phyloP scores from a whole-genome alignment of 768 basidiomycete species.

The Lentinula boryana region DNA sequence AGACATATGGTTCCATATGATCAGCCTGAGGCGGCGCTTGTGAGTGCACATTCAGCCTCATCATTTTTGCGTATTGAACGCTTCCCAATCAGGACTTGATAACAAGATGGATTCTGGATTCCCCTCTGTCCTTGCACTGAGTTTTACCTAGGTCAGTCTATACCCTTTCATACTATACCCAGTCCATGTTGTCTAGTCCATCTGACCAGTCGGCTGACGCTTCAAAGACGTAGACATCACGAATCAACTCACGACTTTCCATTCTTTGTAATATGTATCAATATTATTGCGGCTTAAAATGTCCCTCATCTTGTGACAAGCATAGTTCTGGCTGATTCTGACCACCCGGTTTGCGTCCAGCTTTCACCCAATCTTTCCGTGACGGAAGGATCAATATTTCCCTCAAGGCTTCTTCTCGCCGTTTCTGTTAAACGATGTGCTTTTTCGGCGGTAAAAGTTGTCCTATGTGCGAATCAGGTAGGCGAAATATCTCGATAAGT shows the following conservation, averaged over 20 bases:
- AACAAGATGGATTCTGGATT: conserved; percentile 50
- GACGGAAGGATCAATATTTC: neutral
- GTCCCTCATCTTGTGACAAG: neutral
- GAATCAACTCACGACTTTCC: neutral
- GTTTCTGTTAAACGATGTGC: neutral
- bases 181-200: neutral
- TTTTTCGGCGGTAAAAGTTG: neutral
- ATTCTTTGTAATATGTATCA: neutral
- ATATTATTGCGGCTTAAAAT: neutral
- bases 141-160: neutral
- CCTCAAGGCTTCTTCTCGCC: neutral
- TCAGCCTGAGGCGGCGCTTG: conserved; percentile 82
- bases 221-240: neutral
- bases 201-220: neutral
- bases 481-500: neutral
- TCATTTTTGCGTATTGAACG: neutral
- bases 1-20: conserved; percentile 91
- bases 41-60: conserved; percentile 24
- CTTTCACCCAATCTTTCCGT: neutral
- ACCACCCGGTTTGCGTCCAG: neutral
- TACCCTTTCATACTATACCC: neutral
- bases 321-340: neutral
- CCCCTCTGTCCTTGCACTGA: conserved; percentile 24
- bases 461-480: neutral
- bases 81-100: conserved; percentile 43